Base-by-base conservation (phyloP, 169 alveolate species). In the Cyclospora cayetanensis region DNA sequence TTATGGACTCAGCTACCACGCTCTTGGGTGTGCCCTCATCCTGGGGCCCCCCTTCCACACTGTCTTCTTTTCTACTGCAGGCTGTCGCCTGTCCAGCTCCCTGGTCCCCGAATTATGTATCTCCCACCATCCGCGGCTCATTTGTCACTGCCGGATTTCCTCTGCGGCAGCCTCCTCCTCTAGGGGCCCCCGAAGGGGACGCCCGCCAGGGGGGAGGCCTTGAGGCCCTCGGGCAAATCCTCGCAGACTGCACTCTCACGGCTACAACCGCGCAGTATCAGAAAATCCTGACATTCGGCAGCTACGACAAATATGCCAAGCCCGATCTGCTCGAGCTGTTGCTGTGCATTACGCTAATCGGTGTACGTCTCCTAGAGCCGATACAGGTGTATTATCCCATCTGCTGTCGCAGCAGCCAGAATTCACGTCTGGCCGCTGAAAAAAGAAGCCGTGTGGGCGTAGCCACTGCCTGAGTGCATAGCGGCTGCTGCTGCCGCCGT, bases 41-140 rank as follows among this genome's bases (percentile, higher is more conserved):
- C 53, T 79, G 89, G 89, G 89, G 89, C 74, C 89, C 89, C 89
- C 89, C 89, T 42, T 31, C 35, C 53, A 79, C 89, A 1, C 4
- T 79, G 3, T 12, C 74, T 0, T 79, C 89, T 50, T 50, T 79
- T 60, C 34, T 79, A 31, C 74, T 79, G 50, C 89, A 79, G 31
- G 89, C 89, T 15, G 43, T 79, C 22, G 89, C 89, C 18, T 79
- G 89, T 20, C 89, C 89, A 11, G 89, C 72, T 42, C 89, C 89
- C 25, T 79, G 89, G 89, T 43, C 72, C n/a, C 89, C 89, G 29
- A 25, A 52, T 7, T 79, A 79, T 34, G 34, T 79, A 4, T 60
- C 89, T 41, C 89, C 74, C 3, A 52, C 66, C 74, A 79, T 79
- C 43, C 89, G 89, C 42, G 43, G 53, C n/a, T 31, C 53, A 31